These are phyloP conservation scores for Medicago lupulina DNA, from an alignment of 306 rosid genomes.

Conservation along the genomic window DNA sequence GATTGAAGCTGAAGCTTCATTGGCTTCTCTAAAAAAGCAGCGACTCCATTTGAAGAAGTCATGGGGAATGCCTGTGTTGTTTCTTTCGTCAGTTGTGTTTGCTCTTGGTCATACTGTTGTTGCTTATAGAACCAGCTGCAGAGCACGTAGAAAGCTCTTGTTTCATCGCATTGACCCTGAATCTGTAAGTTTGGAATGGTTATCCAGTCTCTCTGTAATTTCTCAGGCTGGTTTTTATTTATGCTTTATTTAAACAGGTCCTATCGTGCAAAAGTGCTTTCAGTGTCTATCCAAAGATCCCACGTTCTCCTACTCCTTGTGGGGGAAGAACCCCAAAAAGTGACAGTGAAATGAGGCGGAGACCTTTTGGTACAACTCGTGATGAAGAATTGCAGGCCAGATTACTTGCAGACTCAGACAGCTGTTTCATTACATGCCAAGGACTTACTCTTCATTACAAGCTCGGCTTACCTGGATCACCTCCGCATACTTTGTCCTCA, in stretches of 20 bases:
- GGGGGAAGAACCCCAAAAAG: constrained; percentile 85
- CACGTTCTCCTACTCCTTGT: constrained; percentile 92
- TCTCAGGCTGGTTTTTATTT: constrained; percentile 19
- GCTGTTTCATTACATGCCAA: constrained; percentile 73
- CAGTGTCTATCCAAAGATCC: constrained; percentile 82
- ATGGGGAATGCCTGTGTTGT: constrained; percentile 98
- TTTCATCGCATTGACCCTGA: constrained; percentile 91
- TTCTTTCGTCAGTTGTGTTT: constrained; percentile 88
- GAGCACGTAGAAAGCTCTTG: constrained; percentile 86
- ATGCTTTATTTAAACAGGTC: constrained; percentile 57
- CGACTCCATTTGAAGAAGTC: constrained; percentile 93
- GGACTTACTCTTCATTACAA: constrained; percentile 86
- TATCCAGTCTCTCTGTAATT: background rate
- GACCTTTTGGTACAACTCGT: constrained; percentile 59
- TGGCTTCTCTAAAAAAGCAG: constrained; percentile 67
- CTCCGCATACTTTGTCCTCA: constrained; percentile 64
- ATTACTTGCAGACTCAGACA: constrained; percentile 77
- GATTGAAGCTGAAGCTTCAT: constrained; percentile 82
- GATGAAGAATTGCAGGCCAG: constrained; percentile 77
- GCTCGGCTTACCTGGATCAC: constrained; percentile 80
- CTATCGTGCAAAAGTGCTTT: constrained; percentile 86
- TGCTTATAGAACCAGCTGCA: constrained; percentile 96
- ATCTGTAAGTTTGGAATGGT: constrained; percentile 63
- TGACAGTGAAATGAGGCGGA: constrained; percentile 83
- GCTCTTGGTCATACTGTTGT: constrained; percentile 95